Percentiles rank a stretch among this genome's conserved stretches.
Evolutionary conservation across 768 basidiomycete genomes (phyloP).

Genomic region (Phallus indusiatus): DNA sequence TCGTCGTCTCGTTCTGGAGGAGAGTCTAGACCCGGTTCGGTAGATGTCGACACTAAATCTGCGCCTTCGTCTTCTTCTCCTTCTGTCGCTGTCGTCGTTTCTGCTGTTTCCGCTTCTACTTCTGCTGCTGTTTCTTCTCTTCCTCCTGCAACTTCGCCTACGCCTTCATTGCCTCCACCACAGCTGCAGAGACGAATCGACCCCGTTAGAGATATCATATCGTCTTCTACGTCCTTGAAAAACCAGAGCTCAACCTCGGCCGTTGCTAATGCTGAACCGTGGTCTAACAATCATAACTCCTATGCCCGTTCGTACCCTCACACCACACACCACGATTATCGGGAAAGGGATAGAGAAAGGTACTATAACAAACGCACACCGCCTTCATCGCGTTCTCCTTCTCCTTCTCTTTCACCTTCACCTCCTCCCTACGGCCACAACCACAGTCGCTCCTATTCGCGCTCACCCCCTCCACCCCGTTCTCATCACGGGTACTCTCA

Average conservation of each 20-base stretch:
- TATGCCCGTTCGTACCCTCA: too few relatives aligned
- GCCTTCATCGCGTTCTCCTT: not conserved
- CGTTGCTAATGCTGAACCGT: not conserved
- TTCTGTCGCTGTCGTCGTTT: not conserved
- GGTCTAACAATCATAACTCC: too few relatives aligned
- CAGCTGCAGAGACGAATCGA: not conserved
- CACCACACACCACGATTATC: too few relatives aligned
- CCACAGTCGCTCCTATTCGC: constrained; percentile 12
- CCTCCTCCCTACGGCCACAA: constrained; percentile 26
- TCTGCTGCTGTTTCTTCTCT: too few relatives aligned
- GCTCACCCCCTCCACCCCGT: constrained; percentile 27
- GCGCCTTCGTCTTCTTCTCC: not conserved
- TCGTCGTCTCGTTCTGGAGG: not conserved
- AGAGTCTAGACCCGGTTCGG: not conserved
- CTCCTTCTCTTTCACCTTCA: constrained; percentile 28
- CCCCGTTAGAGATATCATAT: constrained; percentile 5
- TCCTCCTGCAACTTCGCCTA: not conserved
- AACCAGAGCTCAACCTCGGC: constrained; percentile 7
- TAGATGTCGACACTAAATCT: not conserved
- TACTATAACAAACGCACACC: not conserved
- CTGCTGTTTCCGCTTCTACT: too few relatives aligned
- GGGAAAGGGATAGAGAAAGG: not conserved
- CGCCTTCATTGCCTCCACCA: too few relatives aligned
- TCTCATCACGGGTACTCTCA: constrained; percentile 26
- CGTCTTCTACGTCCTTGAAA: constrained; percentile 9